Conservation (phyloP, 495 filamentous ascomycete genomes). For the Cenococcum geophilum region DNA sequence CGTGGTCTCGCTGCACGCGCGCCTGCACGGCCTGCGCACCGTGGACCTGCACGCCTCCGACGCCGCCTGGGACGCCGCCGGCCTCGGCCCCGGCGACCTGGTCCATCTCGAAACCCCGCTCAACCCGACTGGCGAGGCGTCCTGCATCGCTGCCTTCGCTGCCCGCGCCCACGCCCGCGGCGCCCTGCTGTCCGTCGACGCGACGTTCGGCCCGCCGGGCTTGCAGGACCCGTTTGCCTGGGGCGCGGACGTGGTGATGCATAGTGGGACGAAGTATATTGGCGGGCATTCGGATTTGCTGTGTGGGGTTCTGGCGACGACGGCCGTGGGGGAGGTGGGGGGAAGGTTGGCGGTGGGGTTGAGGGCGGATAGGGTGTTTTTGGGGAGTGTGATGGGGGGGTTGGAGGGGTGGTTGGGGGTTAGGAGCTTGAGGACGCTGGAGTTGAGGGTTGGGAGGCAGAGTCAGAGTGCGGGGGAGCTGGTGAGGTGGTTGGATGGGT, state of each 20-base stretch:
- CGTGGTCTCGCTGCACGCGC: constrained; percentile 62
- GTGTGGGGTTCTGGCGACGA: constrained; percentile 70
- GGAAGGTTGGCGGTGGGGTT: constrained; percentile 44
- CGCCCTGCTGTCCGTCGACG: constrained; percentile 75
- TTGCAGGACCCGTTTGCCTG: constrained; percentile 76
- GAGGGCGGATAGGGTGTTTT: constrained; percentile 55
- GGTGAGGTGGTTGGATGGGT: constrained; percentile 61
- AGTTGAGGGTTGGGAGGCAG: constrained; percentile 72
- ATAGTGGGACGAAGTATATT: constrained; percentile 90
- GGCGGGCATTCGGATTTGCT: constrained; percentile 91
- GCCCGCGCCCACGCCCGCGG: constrained; percentile 64
- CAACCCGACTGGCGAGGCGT: constrained; percentile 80
- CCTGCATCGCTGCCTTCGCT: constrained; percentile 62
- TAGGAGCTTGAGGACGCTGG: constrained; percentile 76
- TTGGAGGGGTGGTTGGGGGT: constrained; percentile 91
- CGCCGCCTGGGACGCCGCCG: constrained; percentile 36
- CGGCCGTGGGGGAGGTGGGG: constrained; percentile 38
- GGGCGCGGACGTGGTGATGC: constrained; percentile 82
- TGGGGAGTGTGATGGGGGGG: constrained; percentile 86
- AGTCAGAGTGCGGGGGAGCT: constrained; percentile 59
- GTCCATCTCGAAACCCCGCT: constrained; percentile 89
- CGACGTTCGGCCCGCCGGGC: constrained; percentile 87
- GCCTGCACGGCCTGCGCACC: constrained; percentile 62
- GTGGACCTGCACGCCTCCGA: constrained; percentile 44
- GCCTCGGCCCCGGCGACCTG: constrained; percentile 60